Percentiles rank a stretch among this genome's conserved stretches.
Evolutionary conservation across 805 yeast species (phyloP).

Genomic region (Myxozyma geophila): DNA sequence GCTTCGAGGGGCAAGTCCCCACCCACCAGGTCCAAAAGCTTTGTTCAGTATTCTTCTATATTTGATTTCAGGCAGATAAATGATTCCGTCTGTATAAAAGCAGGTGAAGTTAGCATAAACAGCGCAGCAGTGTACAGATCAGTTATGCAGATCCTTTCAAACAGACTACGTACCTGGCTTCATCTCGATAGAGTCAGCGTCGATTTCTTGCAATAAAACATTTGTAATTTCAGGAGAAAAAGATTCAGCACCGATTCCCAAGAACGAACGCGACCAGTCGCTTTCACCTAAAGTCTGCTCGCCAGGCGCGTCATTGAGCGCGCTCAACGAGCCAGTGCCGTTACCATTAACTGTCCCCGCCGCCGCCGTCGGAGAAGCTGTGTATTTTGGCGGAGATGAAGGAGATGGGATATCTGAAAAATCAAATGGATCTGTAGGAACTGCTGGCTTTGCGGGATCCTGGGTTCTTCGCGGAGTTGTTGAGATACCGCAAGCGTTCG

Average conservation of each 20-base stretch:
- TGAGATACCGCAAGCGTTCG: background rate
- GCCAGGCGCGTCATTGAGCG: constrained; percentile 20
- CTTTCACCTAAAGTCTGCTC: background rate
- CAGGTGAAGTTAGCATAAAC: background rate
- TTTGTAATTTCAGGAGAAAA: constrained; percentile 65
- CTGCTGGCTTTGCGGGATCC: constrained; percentile 1
- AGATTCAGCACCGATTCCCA: constrained; percentile 81
- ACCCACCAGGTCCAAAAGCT: constrained; percentile 98
- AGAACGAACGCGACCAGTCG: constrained; percentile 87
- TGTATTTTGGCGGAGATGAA: background rate
- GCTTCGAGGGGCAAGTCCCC: constrained; percentile 96
- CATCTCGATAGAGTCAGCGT: constrained; percentile 78
- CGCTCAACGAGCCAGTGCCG: background rate
- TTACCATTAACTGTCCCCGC: background rate
- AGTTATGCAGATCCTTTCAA: background rate
- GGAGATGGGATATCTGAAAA: constrained; percentile 5
- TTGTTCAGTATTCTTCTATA: constrained; percentile 85
- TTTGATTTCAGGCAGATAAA: constrained; percentile 93
- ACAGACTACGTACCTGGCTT: constrained; percentile 59
- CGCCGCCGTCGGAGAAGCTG: background rate
- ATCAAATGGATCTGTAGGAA: constrained; percentile 7
- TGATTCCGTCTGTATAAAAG: constrained; percentile 65
- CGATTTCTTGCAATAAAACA: constrained; percentile 65
- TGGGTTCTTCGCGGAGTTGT: constrained; percentile 1
- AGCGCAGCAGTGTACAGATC: background rate